A percentile compares a stretch with the other conserved stretches of the same genome.
phyloP scores from a whole-genome alignment of 2,329 filamentous ascomycete genomes.

The Cercospora sp. region DNA sequence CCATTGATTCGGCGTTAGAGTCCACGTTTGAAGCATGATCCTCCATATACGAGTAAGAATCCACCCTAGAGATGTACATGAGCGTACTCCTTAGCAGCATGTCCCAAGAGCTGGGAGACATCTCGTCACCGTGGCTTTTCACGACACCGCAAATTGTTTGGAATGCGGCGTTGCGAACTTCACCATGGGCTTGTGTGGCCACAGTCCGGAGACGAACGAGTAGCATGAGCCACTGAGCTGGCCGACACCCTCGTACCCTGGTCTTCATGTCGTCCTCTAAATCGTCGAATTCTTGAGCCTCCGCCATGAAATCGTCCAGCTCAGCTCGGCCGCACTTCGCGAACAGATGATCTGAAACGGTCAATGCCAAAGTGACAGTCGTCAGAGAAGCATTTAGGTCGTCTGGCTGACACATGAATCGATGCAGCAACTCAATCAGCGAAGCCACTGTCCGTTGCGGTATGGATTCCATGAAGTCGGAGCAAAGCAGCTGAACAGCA shows the following conservation, averaged over 20 bases:
- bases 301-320: slow-evolving; percentile 34
- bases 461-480: slow-evolving; percentile 80
- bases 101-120: slow-evolving; percentile 77
- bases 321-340: slow-evolving; percentile 46
- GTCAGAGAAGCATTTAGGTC: slow-evolving; percentile 95
- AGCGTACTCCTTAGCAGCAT: slow-evolving; percentile 79
- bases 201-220: slow-evolving; percentile 70
- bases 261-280: slow-evolving; percentile 26
- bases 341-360: slow-evolving; percentile 82
- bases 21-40: slow-evolving; percentile 7
- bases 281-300: slow-evolving; percentile 28
- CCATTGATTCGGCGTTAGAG: background rate
- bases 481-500: slow-evolving; percentile 88
- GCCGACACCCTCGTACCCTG: slow-evolving; percentile 17
- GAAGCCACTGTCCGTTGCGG: slow-evolving; percentile 69
- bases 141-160: slow-evolving; percentile 90
- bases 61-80: slow-evolving; percentile 66
- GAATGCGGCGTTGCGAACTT: slow-evolving; percentile 82
- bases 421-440: slow-evolving; percentile 84
- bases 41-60: slow-evolving; percentile 35
- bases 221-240: slow-evolving; percentile 77
- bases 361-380: slow-evolving; percentile 95
- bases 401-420: slow-evolving; percentile 84
- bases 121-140: slow-evolving; percentile 81
- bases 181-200: slow-evolving; percentile 68